Evolutionary conservation across 2,329 filamentous ascomycete genomes (phyloP).

Genomic region (Cladophialophora psammophila): DNA sequence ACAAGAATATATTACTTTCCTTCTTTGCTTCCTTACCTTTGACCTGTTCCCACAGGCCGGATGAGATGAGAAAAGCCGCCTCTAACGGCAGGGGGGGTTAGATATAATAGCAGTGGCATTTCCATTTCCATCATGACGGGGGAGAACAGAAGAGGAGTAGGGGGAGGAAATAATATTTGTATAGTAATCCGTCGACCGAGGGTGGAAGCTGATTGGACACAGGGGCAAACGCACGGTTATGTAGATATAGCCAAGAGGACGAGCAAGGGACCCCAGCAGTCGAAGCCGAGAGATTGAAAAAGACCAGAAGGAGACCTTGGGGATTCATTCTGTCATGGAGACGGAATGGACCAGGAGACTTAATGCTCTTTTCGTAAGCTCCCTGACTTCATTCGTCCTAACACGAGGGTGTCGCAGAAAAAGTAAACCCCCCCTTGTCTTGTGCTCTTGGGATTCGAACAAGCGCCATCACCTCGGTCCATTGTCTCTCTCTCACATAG

Average conservation of each 20-base stretch:
- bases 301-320: background rate
- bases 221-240: too few relatives aligned
- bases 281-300: background rate
- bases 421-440: background rate
- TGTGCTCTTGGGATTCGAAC: background rate
- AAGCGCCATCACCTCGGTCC: background rate
- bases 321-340: background rate
- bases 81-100: too few relatives aligned
- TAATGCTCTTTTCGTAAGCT: background rate
- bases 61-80: too few relatives aligned
- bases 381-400: background rate
- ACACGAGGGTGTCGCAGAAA: background rate
- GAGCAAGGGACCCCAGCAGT: too few relatives aligned
- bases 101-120: too few relatives aligned
- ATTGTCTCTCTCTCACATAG: constrained; percentile 3
- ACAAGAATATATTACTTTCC: background rate
- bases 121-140: background rate
- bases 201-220: background rate
- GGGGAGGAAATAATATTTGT: background rate
- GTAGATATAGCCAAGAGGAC: too few relatives aligned
- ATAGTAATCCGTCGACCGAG: constrained; percentile 1
- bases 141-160: background rate
- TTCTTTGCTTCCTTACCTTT: background rate
- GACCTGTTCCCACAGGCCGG: background rate
- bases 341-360: background rate